These are phyloP conservation scores for Neoboletus magnificus DNA, from an alignment of 768 basidiomycete genomes.

Conservation along the genomic window DNA sequence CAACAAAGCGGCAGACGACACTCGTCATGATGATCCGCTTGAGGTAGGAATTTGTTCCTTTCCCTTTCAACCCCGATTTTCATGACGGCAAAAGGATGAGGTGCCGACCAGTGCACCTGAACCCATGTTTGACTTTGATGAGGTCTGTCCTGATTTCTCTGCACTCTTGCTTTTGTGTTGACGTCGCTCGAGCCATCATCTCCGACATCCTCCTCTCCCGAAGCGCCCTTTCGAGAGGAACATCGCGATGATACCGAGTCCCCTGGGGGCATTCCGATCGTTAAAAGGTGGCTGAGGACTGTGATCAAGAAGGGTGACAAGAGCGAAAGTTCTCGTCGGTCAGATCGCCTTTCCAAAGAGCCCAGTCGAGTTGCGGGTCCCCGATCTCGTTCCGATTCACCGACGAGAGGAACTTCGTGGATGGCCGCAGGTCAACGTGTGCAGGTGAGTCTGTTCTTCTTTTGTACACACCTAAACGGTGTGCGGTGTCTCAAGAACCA, in stretches of 20 bases:
- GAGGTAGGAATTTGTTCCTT: background rate
- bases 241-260: background rate
- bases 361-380: background rate
- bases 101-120: background rate
- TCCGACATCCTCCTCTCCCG: background rate
- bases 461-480: background rate
- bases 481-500: background rate
- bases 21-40: background rate
- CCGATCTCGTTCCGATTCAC: background rate
- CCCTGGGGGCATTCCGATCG: background rate
- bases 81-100: background rate
- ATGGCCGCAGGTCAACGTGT: background rate
- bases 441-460: background rate
- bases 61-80: background rate
- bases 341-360: background rate
- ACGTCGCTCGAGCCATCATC: background rate
- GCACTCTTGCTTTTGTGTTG: background rate
- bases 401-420: background rate
- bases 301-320: background rate
- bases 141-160: background rate
- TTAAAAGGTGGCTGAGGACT: background rate
- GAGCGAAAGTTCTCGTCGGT: no score
- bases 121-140: background rate
- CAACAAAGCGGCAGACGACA: background rate
- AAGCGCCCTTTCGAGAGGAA: no score